phyloP scores from a whole-genome alignment of 805 yeast genomes.

The Wickerhamiella hasegawae region DNA sequence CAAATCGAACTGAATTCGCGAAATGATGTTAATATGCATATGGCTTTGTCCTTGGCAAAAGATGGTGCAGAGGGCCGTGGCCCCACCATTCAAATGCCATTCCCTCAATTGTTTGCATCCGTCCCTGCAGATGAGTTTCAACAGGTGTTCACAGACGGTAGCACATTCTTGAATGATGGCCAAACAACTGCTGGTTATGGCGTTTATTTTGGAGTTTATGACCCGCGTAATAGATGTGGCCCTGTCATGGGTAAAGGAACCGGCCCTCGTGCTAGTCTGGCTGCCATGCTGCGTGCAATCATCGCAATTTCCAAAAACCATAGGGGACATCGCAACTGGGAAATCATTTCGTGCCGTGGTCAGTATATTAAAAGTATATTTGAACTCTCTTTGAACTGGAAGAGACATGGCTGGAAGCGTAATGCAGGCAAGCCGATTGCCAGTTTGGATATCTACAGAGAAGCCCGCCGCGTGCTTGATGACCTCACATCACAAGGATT shows the following conservation, averaged over 20 bases:
- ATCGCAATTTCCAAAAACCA: background rate
- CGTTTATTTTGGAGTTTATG: slow-evolving; percentile 7
- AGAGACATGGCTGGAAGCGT: slow-evolving; percentile 5
- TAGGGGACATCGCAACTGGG: slow-evolving; percentile 6
- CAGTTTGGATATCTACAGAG: slow-evolving; percentile 6
- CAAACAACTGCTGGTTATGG: slow-evolving; percentile 7
- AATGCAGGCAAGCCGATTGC: slow-evolving; percentile 6
- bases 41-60: slow-evolving; percentile 1
- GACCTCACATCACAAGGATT: slow-evolving; percentile 2
- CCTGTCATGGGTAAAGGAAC: slow-evolving; percentile 6
- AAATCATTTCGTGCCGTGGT: slow-evolving; percentile 6
- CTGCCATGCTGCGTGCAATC: slow-evolving; percentile 7
- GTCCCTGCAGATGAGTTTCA: slow-evolving; percentile 1
- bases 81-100: background rate
- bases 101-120: background rate
- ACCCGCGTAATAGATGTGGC: slow-evolving; percentile 8
- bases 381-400: slow-evolving; percentile 2
- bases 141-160: slow-evolving; percentile 6
- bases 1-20: background rate
- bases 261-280: slow-evolving; percentile 7
- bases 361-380: slow-evolving; percentile 6
- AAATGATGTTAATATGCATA: background rate
- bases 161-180: slow-evolving; percentile 2
- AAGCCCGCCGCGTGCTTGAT: slow-evolving; percentile 6
- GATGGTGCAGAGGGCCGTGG: background rate